Base-by-base conservation (phyloP, 805 yeast species). In the Pichia scutulata region DNA sequence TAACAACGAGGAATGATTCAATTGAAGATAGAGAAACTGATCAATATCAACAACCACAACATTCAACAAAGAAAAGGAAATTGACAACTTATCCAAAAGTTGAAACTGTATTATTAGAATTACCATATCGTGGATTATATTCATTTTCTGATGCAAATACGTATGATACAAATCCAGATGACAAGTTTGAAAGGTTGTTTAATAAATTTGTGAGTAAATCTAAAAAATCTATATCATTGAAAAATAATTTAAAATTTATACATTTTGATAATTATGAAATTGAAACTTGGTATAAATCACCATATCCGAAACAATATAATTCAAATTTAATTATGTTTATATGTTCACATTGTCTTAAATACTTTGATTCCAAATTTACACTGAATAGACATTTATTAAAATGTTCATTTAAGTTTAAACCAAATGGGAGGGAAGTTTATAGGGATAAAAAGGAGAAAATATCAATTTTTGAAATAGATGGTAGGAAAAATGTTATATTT, bases 341-440 rank as follows among this genome's bases (percentile, higher is more conserved):
- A 16, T 93, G 98, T 66, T 93, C 89, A 56, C 81, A 75, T 59
- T 93, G 98, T 63, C 67, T 92, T 51, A 82, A 85, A 67, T 90
- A 88, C 62, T 82, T 82, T 80, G 75, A 75, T 39, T 82, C 89
- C 0, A 81, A 84, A 16, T 81, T 76, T 56, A 79, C 83, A 0
- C 73, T 79, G 47, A 71, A 75, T 56, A 72, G 98, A 25, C 99
- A 93, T 66, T 73, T 70, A 53, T 58, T 80, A 53, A 90, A 92
- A 62, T 93, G 98, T 66, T 76, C 75, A 28, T 68, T 76, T 39
- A 65, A 69, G 47, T 70, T 68, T 44, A 82, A 77, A 56, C 98
- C 98, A 1, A 97, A 97, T 0, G 98, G 98, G 1, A 81, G 81
- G 62, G 97, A 92, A 60, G 86, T 92, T 23, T 93, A 93, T 61